Evolutionary conservation across 805 yeast species (phyloP).

Genomic region (Saturnispora ahearnii): DNA sequence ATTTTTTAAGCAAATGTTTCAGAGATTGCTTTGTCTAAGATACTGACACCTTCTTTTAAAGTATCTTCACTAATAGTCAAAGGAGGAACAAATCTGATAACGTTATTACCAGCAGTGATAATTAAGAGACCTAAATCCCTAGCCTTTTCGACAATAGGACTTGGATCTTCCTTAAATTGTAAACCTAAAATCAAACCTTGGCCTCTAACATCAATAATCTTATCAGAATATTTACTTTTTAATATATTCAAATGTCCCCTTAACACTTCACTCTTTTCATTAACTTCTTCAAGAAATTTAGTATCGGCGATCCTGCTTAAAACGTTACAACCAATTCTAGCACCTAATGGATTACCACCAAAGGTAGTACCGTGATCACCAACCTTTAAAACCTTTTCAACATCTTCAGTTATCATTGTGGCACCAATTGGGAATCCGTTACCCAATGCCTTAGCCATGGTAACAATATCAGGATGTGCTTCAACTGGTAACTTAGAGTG

Average conservation of each 20-base stretch:
- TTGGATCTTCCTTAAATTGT: conserved; percentile 61
- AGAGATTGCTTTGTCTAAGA: conserved; percentile 51
- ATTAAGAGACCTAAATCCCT: conserved; percentile 74
- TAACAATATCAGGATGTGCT: conserved; percentile 90
- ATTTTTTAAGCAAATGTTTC: conserved; percentile 14
- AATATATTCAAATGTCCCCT: conserved; percentile 40
- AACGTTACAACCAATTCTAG: conserved; percentile 73
- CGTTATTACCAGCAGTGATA: conserved; percentile 88
- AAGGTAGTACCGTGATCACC: conserved; percentile 98
- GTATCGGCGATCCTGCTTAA: conserved; percentile 54
- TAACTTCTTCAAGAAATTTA: conserved; percentile 53
- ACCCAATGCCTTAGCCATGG: conserved; percentile 94
- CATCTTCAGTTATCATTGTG: conserved; percentile 72
- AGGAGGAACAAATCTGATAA: conserved; percentile 87
- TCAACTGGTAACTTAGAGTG: conserved; percentile 64
- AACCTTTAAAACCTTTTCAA: conserved; percentile 62
- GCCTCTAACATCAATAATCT: conserved; percentile 70
- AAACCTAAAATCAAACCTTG: conserved; percentile 82
- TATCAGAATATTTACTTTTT: conserved; percentile 47
- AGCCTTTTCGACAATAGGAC: conserved; percentile 54
- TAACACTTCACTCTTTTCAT: conserved; percentile 50
- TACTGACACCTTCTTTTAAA: conserved; percentile 60
- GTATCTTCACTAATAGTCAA: conserved; percentile 67
- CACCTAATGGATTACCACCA: conserved; percentile 93
- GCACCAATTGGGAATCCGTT: conserved; percentile 97